A percentile compares a stretch with the other conserved stretches of the same genome.
These are phyloP conservation scores for Colletotrichum sp. DNA, from an alignment of 2,329 filamentous ascomycete genomes.

Conservation along the genomic window DNA sequence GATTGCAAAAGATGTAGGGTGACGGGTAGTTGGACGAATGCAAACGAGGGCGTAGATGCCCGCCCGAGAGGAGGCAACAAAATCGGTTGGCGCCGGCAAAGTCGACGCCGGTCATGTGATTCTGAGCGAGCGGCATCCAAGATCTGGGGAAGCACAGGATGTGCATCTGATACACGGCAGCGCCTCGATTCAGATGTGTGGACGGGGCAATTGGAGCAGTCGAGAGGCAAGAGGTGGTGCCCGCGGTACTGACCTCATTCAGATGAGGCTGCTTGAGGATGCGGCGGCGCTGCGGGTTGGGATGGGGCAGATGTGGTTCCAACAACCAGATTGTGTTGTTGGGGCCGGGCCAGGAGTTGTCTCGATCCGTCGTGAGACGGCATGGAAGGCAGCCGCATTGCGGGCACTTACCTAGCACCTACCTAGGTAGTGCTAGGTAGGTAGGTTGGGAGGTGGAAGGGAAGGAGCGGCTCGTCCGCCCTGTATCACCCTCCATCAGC, in stretches of 20 bases:
- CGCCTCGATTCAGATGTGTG: not conserved
- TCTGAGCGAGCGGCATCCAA: not conserved
- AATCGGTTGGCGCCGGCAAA: no score
- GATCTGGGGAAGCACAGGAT: not conserved
- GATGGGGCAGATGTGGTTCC: not conserved
- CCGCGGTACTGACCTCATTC: not conserved
- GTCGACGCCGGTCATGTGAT: constrained; percentile 5
- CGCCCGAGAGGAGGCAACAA: not conserved
- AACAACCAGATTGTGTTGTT: not conserved
- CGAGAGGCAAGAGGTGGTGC: not conserved
- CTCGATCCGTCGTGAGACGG: not conserved
- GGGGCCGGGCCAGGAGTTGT: not conserved
- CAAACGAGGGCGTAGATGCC: not conserved
- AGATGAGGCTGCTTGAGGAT: not conserved
- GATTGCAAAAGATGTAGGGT: not conserved
- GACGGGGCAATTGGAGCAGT: not conserved
- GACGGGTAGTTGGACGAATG: not conserved
- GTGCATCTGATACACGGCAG: not conserved
- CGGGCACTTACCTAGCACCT: not conserved
- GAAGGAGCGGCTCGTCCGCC: not conserved
- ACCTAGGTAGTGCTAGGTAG: not conserved
- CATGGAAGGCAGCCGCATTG: not conserved
- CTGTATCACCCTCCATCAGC: not conserved
- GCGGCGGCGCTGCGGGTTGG: no score
- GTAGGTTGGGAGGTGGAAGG: not conserved